Conservation (phyloP, 2,329 filamentous ascomycete genomes). For the Metarhizium brunneum region DNA sequence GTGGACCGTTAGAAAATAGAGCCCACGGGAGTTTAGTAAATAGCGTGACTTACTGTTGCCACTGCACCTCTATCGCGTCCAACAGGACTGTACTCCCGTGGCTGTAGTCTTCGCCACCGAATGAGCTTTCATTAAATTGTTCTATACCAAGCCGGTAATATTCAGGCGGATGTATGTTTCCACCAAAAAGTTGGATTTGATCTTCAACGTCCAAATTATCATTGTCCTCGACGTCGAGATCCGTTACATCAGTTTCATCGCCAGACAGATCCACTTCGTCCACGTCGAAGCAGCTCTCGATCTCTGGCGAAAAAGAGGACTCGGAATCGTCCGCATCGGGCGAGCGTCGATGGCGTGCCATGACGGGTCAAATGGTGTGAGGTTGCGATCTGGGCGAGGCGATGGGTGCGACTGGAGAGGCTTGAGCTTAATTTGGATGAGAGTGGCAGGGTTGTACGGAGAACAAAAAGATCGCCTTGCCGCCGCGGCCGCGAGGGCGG, state of each 20-base stretch:
- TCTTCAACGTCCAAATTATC: background rate
- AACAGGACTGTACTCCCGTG: background rate
- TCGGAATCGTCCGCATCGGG: too few species aligned
- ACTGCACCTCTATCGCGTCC: background rate
- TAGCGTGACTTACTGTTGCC: background rate
- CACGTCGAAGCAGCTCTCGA: too few species aligned
- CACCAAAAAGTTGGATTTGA: background rate
- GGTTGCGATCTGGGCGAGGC: too few species aligned
- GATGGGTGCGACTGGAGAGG: too few species aligned
- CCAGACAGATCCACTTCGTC: too few species aligned
- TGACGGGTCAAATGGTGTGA: too few species aligned
- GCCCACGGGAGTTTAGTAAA: background rate
- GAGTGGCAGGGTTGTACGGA: too few species aligned
- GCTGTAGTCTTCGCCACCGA: background rate
- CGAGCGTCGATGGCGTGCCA: too few species aligned
- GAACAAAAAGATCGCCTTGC: too few species aligned
- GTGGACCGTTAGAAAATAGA: background rate
- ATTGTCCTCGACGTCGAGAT: background rate
- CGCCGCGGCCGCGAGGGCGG: too few species aligned
- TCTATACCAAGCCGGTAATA: background rate
- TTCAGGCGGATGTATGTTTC: background rate
- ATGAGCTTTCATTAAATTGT: background rate
- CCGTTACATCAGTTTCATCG: background rate
- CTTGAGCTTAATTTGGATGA: too few species aligned
- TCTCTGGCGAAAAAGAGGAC: too few species aligned